phyloP scores from a whole-genome alignment of 352 stramenopile species.

The Aphanomyces invadans region DNA sequence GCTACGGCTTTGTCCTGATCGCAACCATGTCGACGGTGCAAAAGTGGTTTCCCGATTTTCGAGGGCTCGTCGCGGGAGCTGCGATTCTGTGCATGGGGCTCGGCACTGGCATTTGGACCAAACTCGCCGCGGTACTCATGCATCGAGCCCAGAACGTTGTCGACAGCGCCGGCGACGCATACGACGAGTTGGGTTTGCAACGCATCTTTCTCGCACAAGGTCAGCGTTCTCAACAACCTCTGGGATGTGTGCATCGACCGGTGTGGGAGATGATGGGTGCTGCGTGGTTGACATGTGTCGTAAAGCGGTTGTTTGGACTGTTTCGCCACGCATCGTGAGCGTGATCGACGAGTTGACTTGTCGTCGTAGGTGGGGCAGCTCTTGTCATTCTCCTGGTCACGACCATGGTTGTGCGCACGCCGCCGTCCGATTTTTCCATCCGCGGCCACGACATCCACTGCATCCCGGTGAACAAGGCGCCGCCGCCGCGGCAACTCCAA shows the following conservation, averaged over 20 bases:
- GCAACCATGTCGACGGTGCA: constrained; percentile 4
- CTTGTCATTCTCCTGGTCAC: not conserved
- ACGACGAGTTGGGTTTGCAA: not conserved
- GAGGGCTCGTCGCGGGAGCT: not conserved
- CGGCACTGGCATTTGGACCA: not conserved
- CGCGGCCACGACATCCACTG: constrained; percentile 16
- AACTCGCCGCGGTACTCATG: not conserved
- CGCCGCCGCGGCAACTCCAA: not conserved
- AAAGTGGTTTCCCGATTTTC: constrained; percentile 14
- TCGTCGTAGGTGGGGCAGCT: not conserved
- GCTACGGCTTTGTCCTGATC: not conserved
- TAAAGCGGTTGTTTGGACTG: no score
- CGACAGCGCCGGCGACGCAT: not conserved
- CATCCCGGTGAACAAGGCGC: not conserved
- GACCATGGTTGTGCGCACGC: not conserved
- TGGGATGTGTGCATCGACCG: no score
- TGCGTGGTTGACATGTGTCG: no score
- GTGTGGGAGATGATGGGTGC: no score
- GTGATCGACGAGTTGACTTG: no score
- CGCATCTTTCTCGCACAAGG: not conserved
- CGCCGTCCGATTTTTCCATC: not conserved
- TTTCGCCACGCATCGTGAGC: no score
- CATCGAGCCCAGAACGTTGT: not conserved
- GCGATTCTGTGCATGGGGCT: not conserved
- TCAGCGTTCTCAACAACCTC: not conserved